These are phyloP conservation scores for Paraphaeosphaeria sporulosa DNA, from an alignment of 2,329 filamentous ascomycete species.

Conservation along the genomic window DNA sequence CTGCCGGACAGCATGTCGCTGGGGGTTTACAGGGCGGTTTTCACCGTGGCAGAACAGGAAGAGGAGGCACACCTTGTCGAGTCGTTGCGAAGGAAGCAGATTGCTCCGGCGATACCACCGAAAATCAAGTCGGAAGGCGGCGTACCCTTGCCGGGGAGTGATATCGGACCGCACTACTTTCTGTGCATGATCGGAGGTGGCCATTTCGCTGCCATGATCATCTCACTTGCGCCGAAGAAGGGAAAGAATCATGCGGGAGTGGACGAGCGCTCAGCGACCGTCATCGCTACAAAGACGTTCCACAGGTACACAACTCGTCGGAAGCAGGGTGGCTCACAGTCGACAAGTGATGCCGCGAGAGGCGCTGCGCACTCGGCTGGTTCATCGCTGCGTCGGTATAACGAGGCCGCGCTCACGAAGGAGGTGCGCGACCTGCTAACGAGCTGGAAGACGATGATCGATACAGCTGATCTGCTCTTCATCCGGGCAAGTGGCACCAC, in stretches of 20 bases:
- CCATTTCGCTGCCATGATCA: slow-evolving; percentile 96
- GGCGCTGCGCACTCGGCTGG: slow-evolving; percentile 94
- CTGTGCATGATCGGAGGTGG: slow-evolving; percentile 98
- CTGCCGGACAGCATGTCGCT: slow-evolving; percentile 81
- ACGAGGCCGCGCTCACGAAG: slow-evolving; percentile 87
- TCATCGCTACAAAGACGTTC: slow-evolving; percentile 96
- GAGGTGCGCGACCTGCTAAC: slow-evolving; percentile 82
- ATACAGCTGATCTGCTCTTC: slow-evolving; percentile 85
- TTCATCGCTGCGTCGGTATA: slow-evolving; percentile 87
- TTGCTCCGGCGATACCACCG: slow-evolving; percentile 66
- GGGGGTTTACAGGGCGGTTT: slow-evolving; percentile 84
- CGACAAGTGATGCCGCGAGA: slow-evolving; percentile 92
- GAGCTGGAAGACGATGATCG: slow-evolving; percentile 87
- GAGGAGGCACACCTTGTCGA: slow-evolving; percentile 68
- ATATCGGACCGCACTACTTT: slow-evolving; percentile 85
- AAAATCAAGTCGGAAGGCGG: slow-evolving; percentile 62
- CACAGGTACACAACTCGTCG: slow-evolving; percentile 95
- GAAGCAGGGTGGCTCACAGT: slow-evolving; percentile 96
- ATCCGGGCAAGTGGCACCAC: slow-evolving; percentile 86
- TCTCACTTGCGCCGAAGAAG: slow-evolving; percentile 83
- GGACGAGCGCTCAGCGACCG: slow-evolving; percentile 83
- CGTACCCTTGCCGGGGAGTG: slow-evolving; percentile 63
- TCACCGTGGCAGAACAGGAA: slow-evolving; percentile 75
- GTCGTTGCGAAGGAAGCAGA: slow-evolving; percentile 77
- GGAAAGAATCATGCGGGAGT: slow-evolving; percentile 73